Evolutionary conservation across 192 early-diverging fungal species (phyloP), one percentile per base, ranked within the genome.

Genomic region (Backusella morwellensis): DNA sequence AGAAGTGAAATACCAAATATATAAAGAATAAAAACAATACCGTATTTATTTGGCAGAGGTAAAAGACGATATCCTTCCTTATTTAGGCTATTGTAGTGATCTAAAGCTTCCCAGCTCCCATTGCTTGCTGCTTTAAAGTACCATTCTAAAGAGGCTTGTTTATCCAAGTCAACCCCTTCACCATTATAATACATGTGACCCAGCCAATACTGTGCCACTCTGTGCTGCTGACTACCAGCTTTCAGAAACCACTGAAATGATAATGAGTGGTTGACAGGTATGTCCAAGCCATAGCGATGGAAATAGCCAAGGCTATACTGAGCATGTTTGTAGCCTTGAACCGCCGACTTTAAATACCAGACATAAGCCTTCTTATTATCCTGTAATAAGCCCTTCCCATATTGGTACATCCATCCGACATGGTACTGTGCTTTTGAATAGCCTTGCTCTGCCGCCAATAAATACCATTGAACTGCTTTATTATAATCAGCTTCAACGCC

Each of bases 401-500:
- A 29, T 26, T 63, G 56, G 29, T 63, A 29, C 14, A 77, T 54
- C 35, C 70, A 35, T 4, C 68, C 76, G n/a, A 77, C 6, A 6
- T 71, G 42, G 23, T 71, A 54, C 38, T 63, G 36, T 9, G 76
- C 76, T 26, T 77, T 69, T 42, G 52, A 35, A 19, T 77, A 52
- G 15, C 56, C 56, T 63, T 63, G 56, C 1, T 63, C 56, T 12
- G 56, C 56, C 2, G 56, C 21, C 4, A 63, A 9, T 23, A 14
- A 29, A 29, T 63, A 63, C 56, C 56, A 63, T 14, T 63, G 56
- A 5, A 15, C 8, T 63, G 56, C 56, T 8, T 29, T 63, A 8
- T 26, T 12, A 63, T 63, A 63, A 14, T 26, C 11, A 3, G 26
- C 56, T 63, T 19, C 56, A 63, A 63, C 56, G 12, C 56, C 56